Conservation (phyloP, 352 stramenopile genomes). For the Phytophthora kernoviae region DNA sequence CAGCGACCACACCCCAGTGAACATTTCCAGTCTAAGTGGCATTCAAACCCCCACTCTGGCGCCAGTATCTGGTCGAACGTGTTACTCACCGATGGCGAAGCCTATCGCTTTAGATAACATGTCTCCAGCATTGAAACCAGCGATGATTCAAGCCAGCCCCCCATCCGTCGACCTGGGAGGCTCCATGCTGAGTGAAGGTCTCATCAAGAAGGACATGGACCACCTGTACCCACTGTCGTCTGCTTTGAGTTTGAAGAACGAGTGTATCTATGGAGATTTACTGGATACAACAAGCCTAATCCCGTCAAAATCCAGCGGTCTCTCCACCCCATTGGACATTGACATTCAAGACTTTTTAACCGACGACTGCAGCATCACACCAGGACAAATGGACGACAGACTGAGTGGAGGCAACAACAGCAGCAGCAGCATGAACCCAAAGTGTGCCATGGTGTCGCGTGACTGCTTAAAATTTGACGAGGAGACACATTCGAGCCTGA, state of each 20-base stretch:
- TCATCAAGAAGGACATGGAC: constrained; percentile 47
- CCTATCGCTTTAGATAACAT: constrained; percentile 83
- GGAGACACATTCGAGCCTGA: constrained; percentile 17
- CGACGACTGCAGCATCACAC: constrained; percentile 76
- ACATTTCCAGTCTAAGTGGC: constrained; percentile 1
- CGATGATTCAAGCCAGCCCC: constrained; percentile 50
- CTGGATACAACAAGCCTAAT: constrained; percentile 34
- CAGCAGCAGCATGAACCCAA: constrained; percentile 39
- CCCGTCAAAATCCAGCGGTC: constrained; percentile 25
- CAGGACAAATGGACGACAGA: constrained; percentile 47
- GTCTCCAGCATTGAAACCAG: constrained; percentile 81
- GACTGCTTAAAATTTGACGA: constrained; percentile 75
- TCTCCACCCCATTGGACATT: constrained; percentile 54
- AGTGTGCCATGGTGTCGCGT: constrained; percentile 64
- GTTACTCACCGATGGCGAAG: constrained; percentile 84
- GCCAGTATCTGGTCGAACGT: constrained; percentile 43
- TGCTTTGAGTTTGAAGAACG: constrained; percentile 50
- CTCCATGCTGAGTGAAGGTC: constrained; percentile 42
- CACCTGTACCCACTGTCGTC: constrained; percentile 42
- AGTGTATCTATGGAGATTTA: constrained; percentile 45
- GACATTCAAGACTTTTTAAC: constrained; percentile 84
- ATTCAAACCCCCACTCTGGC: constrained; percentile 33
- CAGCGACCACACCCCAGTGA: constrained; percentile 1
- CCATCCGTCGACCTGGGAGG: constrained; percentile 66
- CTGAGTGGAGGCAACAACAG: constrained; percentile 29